These are phyloP conservation scores for Boletus fagicola DNA, from an alignment of 768 basidiomycete genomes.

Conservation along the genomic window DNA sequence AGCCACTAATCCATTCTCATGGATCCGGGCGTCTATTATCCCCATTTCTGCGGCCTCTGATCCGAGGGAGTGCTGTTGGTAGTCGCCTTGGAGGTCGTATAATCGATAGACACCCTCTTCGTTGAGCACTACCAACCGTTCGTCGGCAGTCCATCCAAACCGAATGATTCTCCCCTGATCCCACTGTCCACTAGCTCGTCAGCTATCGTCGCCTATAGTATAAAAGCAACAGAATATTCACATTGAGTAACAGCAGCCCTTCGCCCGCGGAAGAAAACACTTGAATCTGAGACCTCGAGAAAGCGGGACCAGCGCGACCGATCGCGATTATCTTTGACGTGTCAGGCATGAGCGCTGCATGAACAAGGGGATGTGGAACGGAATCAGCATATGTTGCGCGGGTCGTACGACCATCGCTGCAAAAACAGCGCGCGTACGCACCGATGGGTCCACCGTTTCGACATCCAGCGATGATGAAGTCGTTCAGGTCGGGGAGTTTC, in stretches of 20 bases:
- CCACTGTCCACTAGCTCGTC: conserved; percentile 59
- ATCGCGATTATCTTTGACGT: conserved; percentile 74
- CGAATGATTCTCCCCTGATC: conserved; percentile 80
- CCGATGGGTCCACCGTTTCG: conserved; percentile 89
- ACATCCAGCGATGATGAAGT: conserved; percentile 80
- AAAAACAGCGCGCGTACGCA: conserved; percentile 31
- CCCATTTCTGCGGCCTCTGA: conserved; percentile 79
- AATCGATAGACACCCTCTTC: conserved; percentile 91
- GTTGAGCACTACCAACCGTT: conserved; percentile 79
- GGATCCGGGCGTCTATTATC: conserved; percentile 80
- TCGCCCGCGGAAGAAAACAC: conserved; percentile 86
- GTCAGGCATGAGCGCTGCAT: conserved; percentile 85
- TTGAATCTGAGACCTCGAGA: conserved; percentile 80
- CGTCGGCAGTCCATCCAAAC: conserved; percentile 83
- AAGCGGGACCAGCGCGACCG: conserved; percentile 51
- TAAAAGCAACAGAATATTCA: conserved; percentile 42
- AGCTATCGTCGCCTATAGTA: conserved; percentile 1
- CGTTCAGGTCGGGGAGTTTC: conserved; percentile 72
- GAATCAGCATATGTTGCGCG: background rate
- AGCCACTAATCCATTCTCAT: conserved; percentile 85
- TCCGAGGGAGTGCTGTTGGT: conserved; percentile 82
- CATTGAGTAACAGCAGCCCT: conserved; percentile 64
- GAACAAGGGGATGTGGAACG: background rate
- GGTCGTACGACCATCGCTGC: background rate
- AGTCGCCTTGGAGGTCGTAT: conserved; percentile 85